Evolutionary conservation across 2,329 filamentous ascomycete genomes (phyloP), one percentile per base, ranked within the genome.

Genomic region (Aspergillus hiratsukae): DNA sequence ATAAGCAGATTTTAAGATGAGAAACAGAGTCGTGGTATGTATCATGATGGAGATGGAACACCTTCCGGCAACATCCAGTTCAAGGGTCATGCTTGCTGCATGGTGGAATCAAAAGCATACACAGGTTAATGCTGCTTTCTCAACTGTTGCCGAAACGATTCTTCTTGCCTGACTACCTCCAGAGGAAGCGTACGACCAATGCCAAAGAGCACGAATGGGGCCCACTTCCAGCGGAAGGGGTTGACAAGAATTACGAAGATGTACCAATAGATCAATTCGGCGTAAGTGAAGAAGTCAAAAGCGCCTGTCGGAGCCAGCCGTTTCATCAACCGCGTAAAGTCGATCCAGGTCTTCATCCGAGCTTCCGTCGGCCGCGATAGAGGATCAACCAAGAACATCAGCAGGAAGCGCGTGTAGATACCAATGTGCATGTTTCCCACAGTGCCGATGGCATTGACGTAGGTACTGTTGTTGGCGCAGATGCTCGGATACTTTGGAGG

Each of bases 201-300:
- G 0, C 91, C 90, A 58, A 88, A 88, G 65, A 95, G 86, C 17
- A 95, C 89, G 69, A 95, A 95, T 0, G 86, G 69, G 0, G 87
- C 89, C 91, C 90, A 95, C 77, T 95, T 95, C 90, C 90, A 95
- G 8, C 90, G 78, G 72, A 95, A 95, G 0, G 91, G 91, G 68
- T 95, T 95, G 65, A 94, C 81, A 4, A 81, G 76, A 45, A 93
- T 85, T 55, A 87, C 87, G 67, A 94, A 95, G 5, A 85, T 70
- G 62, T 93, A 94, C 91, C 90, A 95, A 79, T 89, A 95, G 4
- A 94, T 69, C 51, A 95, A 76, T 72, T 96, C 91, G 0, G 88
- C 81, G 66, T 95, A 95, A 0, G 91, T 95, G 70, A 95, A 94
- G 76, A 95, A 95, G 69, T 95, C 90, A 66, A 95, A 93, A 0